Evolutionary conservation across 495 filamentous ascomycete genomes (phyloP).

Genomic region (Podospora didyma): DNA sequence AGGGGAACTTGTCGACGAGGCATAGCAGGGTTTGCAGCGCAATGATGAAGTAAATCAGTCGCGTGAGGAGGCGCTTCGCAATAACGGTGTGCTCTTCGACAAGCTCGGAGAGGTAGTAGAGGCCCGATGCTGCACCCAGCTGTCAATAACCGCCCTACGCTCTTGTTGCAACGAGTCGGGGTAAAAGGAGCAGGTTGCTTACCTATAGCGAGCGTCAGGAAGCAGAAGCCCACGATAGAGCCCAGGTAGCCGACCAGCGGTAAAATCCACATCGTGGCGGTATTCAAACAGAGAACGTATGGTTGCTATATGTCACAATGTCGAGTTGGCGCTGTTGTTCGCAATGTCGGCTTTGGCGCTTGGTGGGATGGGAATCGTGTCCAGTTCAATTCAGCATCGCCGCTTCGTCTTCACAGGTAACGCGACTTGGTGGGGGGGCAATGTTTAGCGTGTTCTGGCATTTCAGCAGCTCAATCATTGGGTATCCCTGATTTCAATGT

Average conservation of each 20-base stretch:
- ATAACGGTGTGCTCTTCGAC: constrained; percentile 97
- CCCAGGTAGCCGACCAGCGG: constrained; percentile 86
- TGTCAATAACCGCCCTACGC: background rate
- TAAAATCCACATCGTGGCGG: constrained; percentile 79
- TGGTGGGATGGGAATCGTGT: background rate
- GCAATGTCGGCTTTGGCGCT: background rate
- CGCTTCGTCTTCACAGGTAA: background rate
- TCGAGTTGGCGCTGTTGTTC: background rate
- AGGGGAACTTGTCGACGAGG: constrained; percentile 80
- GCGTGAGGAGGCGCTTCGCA: constrained; percentile 76
- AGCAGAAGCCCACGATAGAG: constrained; percentile 81
- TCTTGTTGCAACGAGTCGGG: background rate
- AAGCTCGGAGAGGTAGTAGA: constrained; percentile 97
- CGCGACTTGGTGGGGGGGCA: too few species aligned
- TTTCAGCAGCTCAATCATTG: too few species aligned
- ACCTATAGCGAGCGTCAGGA: constrained; percentile 93
- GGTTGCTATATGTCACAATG: background rate
- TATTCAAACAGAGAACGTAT: background rate
- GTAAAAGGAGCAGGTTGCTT: constrained; percentile 20
- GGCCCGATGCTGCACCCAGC: constrained; percentile 69
- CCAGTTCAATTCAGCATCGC: constrained; percentile 11
- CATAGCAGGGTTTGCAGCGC: constrained; percentile 67
- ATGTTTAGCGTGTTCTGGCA: too few species aligned
- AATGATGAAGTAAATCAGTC: constrained; percentile 83
- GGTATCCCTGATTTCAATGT: too few species aligned